A percentile compares a stretch with the other conserved stretches of the same genome.
Evolutionary conservation across 1,139 yeast species (phyloP).

Genomic region (Kazachstania sp.): DNA sequence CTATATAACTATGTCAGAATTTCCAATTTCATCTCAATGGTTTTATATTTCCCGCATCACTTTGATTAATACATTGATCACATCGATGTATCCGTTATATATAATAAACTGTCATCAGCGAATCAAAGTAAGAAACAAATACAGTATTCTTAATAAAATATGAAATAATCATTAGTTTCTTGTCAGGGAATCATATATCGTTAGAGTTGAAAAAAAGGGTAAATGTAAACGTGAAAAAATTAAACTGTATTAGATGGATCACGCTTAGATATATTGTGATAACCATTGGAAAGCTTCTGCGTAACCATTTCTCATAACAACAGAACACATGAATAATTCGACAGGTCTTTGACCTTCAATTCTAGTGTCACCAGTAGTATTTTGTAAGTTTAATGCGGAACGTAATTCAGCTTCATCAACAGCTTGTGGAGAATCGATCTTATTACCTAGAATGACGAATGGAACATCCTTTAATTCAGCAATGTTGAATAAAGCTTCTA

Average conservation of each 20-base stretch:
- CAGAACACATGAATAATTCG: constrained; percentile 95
- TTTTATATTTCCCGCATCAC: too few species aligned
- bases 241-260: background rate
- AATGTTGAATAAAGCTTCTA: constrained; percentile 84
- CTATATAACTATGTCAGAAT: background rate
- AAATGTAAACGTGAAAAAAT: background rate
- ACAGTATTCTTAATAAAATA: background rate
- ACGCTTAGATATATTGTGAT: constrained; percentile 70
- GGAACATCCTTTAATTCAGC: constrained; percentile 88
- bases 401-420: constrained; percentile 93
- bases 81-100: too few species aligned
- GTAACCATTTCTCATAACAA: constrained; percentile 93
- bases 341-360: constrained; percentile 82
- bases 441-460: constrained; percentile 88
- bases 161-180: too few species aligned
- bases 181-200: background rate
- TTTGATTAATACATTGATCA: too few species aligned
- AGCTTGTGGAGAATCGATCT: constrained; percentile 89
- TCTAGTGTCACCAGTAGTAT: constrained; percentile 78
- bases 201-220: background rate
- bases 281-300: constrained; percentile 96
- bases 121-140: too few species aligned
- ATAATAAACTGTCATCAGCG: too few species aligned
- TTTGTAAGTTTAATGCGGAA: constrained; percentile 78
- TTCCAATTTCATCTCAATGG: too few species aligned